Percentiles rank a stretch among this genome's conserved stretches.
These are phyloP conservation scores for Aspergillus brasiliensis DNA, from an alignment of 2,329 filamentous ascomycete genomes.

Conservation along the genomic window DNA sequence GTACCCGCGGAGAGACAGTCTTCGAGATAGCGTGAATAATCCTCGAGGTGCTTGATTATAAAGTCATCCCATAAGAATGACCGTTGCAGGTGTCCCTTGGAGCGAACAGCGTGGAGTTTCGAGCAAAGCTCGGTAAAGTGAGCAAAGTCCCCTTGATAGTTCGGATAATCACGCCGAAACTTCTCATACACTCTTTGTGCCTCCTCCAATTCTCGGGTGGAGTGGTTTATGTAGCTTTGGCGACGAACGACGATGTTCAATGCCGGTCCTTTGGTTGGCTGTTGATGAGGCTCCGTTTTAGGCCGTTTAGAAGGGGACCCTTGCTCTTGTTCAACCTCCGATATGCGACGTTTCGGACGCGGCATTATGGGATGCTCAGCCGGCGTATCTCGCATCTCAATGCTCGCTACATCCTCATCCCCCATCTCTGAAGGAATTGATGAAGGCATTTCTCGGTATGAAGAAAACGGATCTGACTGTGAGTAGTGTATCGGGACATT, in stretches of 20 bases:
- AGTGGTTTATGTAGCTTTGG: constrained; percentile 24
- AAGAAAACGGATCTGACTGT: constrained; percentile 23
- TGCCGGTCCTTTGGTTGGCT: neutral
- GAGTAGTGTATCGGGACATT: constrained; percentile 12
- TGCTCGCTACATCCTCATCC: neutral
- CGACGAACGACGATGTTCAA: constrained; percentile 23
- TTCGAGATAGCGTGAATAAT: constrained; percentile 40
- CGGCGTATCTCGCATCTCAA: constrained; percentile 2
- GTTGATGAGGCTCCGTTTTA: neutral
- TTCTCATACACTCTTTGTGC: constrained; percentile 36
- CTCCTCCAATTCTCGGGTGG: constrained; percentile 23
- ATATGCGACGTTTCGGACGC: constrained; percentile 18
- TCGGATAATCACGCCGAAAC: constrained; percentile 43
- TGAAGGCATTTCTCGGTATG: constrained; percentile 20
- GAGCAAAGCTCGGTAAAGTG: constrained; percentile 44
- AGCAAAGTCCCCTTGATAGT: constrained; percentile 40
- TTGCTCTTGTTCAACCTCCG: constrained; percentile 13
- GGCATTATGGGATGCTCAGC: constrained; percentile 5
- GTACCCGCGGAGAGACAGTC: constrained; percentile 27
- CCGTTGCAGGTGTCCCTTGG: constrained; percentile 31
- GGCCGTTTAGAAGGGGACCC: constrained; percentile 19
- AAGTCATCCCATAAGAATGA: constrained; percentile 52
- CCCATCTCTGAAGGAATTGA: constrained; percentile 15
- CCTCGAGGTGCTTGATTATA: constrained; percentile 42
- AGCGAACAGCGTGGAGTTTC: constrained; percentile 37